Conservation (phyloP, 192 early-diverging fungal genomes). For the Paraglomus occultum region DNA sequence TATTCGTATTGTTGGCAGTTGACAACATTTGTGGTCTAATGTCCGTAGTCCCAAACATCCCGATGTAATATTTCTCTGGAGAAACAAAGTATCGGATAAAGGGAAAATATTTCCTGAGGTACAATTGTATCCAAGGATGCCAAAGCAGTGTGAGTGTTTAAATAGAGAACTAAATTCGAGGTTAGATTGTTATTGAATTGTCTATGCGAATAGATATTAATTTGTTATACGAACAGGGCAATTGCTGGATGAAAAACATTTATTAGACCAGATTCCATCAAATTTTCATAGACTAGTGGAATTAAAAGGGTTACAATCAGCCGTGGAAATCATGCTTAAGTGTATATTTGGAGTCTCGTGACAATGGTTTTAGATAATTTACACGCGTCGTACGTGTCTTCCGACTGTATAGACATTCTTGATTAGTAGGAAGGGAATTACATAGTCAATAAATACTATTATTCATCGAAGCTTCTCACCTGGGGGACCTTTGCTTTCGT, state of each 20-base stretch:
- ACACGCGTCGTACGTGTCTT: too few species aligned
- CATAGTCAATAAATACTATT: too few species aligned
- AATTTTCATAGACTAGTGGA: constrained; percentile 22
- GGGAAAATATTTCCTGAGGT: constrained; percentile 3
- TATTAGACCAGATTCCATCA: constrained; percentile 20
- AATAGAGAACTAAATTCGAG: not conserved
- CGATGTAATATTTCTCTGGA: constrained; percentile 15
- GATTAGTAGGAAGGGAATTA: too few species aligned
- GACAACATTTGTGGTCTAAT: not conserved
- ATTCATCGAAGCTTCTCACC: too few species aligned
- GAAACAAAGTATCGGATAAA: not conserved
- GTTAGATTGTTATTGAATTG: not conserved
- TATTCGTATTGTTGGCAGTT: not conserved
- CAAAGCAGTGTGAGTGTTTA: constrained; percentile 11
- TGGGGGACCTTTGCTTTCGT: too few species aligned
- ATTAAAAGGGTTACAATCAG: constrained; percentile 12
- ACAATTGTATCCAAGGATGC: not conserved
- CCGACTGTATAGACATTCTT: too few species aligned
- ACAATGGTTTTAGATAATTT: too few species aligned
- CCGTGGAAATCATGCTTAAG: constrained; percentile 14
- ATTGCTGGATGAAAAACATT: not conserved
- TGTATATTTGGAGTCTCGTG: not conserved
- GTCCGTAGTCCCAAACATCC: not conserved
- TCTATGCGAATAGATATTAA: constrained; percentile 1
- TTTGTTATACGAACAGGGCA: constrained; percentile 1